These are phyloP conservation scores for Nigrospora osmanthi DNA, from an alignment of 2,329 filamentous ascomycete species.

Conservation along the genomic window DNA sequence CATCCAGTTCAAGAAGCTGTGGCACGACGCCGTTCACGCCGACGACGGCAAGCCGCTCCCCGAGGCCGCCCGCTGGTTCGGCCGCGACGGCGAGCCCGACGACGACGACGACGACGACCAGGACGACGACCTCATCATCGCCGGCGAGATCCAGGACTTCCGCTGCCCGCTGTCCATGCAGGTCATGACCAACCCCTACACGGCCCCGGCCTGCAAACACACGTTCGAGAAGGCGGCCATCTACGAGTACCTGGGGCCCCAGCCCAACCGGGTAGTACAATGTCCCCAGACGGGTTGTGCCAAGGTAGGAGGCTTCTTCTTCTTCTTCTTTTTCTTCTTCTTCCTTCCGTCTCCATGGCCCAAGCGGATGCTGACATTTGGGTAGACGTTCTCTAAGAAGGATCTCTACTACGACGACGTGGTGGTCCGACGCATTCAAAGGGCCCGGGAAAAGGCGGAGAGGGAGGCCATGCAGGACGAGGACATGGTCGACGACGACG, in stretches of 20 bases:
- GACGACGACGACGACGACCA: conserved; percentile 40
- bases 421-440: conserved; percentile 50
- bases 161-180: conserved; percentile 63
- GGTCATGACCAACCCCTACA: conserved; percentile 58
- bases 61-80: conserved; percentile 47
- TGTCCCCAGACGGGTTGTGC: conserved; percentile 62
- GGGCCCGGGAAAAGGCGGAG: conserved; percentile 22
- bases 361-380: conserved; percentile 1
- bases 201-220: conserved; percentile 60
- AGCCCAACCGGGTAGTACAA: conserved; percentile 28
- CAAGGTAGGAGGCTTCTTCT: conserved; percentile 29
- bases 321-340: background rate
- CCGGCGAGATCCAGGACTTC: conserved; percentile 54
- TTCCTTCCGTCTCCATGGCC: background rate
- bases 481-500: conserved; percentile 35
- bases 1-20: conserved; percentile 47
- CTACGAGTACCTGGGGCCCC: conserved; percentile 37
- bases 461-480: conserved; percentile 26
- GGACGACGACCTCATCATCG: conserved; percentile 63
- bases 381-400: conserved; percentile 36
- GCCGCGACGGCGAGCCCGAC: conserved; percentile 23
- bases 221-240: conserved; percentile 63
- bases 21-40: conserved; percentile 45
- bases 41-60: conserved; percentile 42
- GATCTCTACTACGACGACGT: conserved; percentile 51